Evolutionary conservation across 176 grass and related monocot species (phyloP).

Genomic region (Triticum timopheevii): DNA sequence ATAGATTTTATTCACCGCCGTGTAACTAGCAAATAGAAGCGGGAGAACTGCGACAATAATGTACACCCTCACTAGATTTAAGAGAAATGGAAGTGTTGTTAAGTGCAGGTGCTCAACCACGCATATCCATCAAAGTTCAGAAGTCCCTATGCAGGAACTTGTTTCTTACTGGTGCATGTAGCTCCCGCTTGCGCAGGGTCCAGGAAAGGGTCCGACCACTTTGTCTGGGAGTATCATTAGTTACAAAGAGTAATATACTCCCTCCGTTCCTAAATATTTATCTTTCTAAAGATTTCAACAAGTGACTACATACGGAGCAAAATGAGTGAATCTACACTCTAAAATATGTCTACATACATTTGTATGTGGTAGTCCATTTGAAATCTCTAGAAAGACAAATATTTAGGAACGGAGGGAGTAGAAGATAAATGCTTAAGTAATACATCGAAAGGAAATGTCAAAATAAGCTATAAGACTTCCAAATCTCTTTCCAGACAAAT

Average conservation of each 20-base stretch:
- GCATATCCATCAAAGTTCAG: not conserved
- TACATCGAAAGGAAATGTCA: not conserved
- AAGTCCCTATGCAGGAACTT: not conserved
- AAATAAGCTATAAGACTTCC: not conserved
- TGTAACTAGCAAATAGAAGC: not conserved
- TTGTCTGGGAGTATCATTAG: not conserved
- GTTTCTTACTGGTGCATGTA: not conserved
- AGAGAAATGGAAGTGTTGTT: not conserved
- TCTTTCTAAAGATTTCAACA: too few species aligned
- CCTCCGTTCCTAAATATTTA: too few species aligned
- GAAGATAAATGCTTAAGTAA: not conserved
- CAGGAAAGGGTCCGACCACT: too few species aligned
- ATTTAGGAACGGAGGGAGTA: too few species aligned
- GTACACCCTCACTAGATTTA: not conserved
- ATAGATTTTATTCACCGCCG: not conserved
- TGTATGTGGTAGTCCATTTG: too few species aligned
- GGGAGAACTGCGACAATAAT: not conserved
- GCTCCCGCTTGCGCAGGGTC: too few species aligned
- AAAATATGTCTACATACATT: too few species aligned
- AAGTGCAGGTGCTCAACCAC: constrained; percentile 5
- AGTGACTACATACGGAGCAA: too few species aligned
- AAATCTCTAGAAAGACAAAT: too few species aligned
- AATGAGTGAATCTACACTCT: too few species aligned
- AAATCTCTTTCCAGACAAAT: not conserved
- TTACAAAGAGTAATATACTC: not conserved